Percentiles rank a stretch among this genome's conserved stretches.
Conservation (phyloP, 1,284 basidiomycete genomes). For the Boletus mariae region DNA sequence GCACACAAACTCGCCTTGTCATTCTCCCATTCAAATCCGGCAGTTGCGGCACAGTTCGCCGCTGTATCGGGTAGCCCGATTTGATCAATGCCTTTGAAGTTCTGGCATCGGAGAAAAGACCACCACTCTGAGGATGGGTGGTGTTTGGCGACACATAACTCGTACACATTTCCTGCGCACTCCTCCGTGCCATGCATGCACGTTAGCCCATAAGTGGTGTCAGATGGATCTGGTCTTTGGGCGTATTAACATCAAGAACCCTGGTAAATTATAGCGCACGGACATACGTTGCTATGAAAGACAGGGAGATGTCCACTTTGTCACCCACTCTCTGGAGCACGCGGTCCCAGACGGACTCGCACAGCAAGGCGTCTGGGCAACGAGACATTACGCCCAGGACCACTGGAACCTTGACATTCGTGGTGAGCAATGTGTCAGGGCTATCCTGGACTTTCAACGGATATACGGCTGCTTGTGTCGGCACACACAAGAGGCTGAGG, state of each 20-base stretch:
- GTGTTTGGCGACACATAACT: conserved; percentile 72
- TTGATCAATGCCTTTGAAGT: conserved; percentile 59
- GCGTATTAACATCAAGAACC: conserved; percentile 14
- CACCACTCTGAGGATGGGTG: conserved; percentile 58
- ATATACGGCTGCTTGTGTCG: conserved; percentile 14
- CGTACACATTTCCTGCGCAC: conserved; percentile 84
- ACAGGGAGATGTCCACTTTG: conserved; percentile 67
- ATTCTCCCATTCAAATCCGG: conserved; percentile 66
- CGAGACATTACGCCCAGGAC: conserved; percentile 74
- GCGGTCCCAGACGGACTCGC: conserved; percentile 74
- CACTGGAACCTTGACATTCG: conserved; percentile 51
- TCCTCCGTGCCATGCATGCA: conserved; percentile 79
- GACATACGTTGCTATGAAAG: conserved; percentile 69
- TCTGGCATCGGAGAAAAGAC: conserved; percentile 73
- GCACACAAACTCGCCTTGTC: conserved; percentile 58
- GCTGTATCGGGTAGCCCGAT: conserved; percentile 70
- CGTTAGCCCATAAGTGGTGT: conserved; percentile 64
- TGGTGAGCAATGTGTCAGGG: conserved; percentile 15
- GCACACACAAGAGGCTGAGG: conserved; percentile 12
- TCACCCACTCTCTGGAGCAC: conserved; percentile 60
- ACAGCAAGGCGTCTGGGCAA: conserved; percentile 74
- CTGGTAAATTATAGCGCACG: conserved; percentile 1
- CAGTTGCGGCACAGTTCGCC: conserved; percentile 58
- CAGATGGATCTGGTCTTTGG: conserved; percentile 60
- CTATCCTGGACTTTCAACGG: conserved; percentile 30